Evolutionary conservation across 345 rosid species (phyloP), one percentile per base, ranked within the genome.

Genomic region (Pugionium dolabratum): DNA sequence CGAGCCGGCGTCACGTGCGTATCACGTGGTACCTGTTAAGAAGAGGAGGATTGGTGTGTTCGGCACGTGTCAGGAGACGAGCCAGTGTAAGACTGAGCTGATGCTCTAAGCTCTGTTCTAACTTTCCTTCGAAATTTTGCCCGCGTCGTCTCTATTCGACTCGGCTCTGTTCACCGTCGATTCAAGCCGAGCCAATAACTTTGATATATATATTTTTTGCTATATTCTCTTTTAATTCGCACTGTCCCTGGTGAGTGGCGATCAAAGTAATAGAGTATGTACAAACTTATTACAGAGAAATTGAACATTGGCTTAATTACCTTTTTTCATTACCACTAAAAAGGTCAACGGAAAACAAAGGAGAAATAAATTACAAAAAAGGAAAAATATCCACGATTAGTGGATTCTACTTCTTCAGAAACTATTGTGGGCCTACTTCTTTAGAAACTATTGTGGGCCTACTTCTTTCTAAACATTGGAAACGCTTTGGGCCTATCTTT

Each of bases 21-120:
- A 43, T 43, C 78, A 73, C 79, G 84, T 84, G 82, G 81, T 86
- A 0, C 97, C 97, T 2, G 80, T 90, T 37, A 90, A 90, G 78
- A 90, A 90, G 71, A 80, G 97, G 41, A 85, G 68, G 58, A 47
- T 78, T 27, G 73, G 78, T 7, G 65, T 62, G 4, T 74, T 74
- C 25, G 78, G 42, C 27, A 60, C 72, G 52, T 52, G 74, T 2
- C 80, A 78, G 11, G 73, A 50, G 10, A 77, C 77, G n/a, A 60
- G 42, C 67, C 56, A 79, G 61, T 84, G 85, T 74, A 80, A 81
- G 61, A 71, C 86, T 70, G 82, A 81, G 80, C 82, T 89, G 48
- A 85, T 86, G 48, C 83, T 83, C 2, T 63, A 31, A 71, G 44
- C 30, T n/a, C 34, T 44, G 28, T 10, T 36, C 28, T 10, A 41